A percentile compares a stretch with the other conserved stretches of the same genome.
Evolutionary conservation across 2,329 filamentous ascomycete genomes (phyloP).

Genomic region (Colletotrichum chlorophyti): DNA sequence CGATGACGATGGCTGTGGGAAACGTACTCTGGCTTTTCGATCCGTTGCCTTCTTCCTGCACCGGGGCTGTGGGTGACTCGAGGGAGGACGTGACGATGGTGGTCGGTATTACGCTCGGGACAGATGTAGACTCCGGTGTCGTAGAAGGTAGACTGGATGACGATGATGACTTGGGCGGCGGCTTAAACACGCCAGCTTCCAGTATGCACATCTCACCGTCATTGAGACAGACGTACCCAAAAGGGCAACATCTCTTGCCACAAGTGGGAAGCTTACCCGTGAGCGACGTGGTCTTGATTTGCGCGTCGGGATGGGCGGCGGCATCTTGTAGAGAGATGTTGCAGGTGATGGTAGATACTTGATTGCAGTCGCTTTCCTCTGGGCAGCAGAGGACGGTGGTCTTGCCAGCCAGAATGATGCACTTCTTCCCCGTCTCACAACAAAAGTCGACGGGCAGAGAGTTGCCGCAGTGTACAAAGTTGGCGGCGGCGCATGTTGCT

Average conservation of each 20-base stretch:
- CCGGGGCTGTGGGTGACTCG: conserved; percentile 31
- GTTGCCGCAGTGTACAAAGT: conserved; percentile 59
- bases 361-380: conserved; percentile 58
- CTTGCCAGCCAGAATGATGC: conserved; percentile 66
- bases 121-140: conserved; percentile 26
- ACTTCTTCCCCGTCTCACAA: conserved; percentile 62
- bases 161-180: conserved; percentile 32
- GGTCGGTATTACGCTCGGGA: conserved; percentile 31
- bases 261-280: conserved; percentile 63
- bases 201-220: conserved; percentile 54
- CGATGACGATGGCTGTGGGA: conserved; percentile 51
- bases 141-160: conserved; percentile 31
- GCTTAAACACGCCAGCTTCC: conserved; percentile 56
- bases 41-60: conserved; percentile 19
- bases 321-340: conserved; percentile 68
- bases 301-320: conserved; percentile 58
- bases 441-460: conserved; percentile 71
- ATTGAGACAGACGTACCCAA: conserved; percentile 73
- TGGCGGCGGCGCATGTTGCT: conserved; percentile 57
- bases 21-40: conserved; percentile 29
- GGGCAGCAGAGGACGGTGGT: conserved; percentile 79
- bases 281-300: conserved; percentile 72
- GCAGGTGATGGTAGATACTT: conserved; percentile 70
- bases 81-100: conserved; percentile 32
- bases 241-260: conserved; percentile 70